These are phyloP conservation scores for Fusarium duplospermum DNA, from an alignment of 2,329 filamentous ascomycete genomes.

Conservation along the genomic window DNA sequence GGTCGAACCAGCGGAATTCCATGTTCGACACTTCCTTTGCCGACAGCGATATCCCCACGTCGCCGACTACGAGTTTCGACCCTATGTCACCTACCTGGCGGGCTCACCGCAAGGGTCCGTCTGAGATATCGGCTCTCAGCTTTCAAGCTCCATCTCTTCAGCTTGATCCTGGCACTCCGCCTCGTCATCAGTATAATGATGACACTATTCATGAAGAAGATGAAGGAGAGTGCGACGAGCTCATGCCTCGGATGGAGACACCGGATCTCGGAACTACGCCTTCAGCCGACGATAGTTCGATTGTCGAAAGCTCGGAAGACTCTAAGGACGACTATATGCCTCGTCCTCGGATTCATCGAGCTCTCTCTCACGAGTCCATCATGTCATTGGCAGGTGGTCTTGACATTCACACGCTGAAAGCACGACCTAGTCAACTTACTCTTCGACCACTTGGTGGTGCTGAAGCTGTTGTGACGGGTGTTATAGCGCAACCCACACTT, in stretches of 20 bases:
- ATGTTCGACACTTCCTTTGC: conserved; percentile 78
- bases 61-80: conserved; percentile 81
- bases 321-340: conserved; percentile 52
- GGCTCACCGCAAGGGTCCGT: conserved; percentile 66
- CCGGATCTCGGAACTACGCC: conserved; percentile 46
- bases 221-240: conserved; percentile 46
- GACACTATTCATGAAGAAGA: conserved; percentile 54
- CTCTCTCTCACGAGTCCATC: conserved; percentile 86
- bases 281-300: conserved; percentile 51
- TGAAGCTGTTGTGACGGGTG: conserved; percentile 68
- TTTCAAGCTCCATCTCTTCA: conserved; percentile 54
- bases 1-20: conserved; percentile 77
- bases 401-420: conserved; percentile 86
- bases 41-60: conserved; percentile 77
- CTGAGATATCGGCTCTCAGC: conserved; percentile 66
- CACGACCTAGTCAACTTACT: conserved; percentile 80
- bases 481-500: conserved; percentile 70
- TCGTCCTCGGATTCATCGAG: conserved; percentile 67
- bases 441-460: conserved; percentile 64
- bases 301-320: conserved; percentile 46
- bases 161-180: conserved; percentile 49
- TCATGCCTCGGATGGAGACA: conserved; percentile 31
- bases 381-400: conserved; percentile 88
- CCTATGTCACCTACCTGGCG: conserved; percentile 73
- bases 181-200: conserved; percentile 41